phyloP scores from a whole-genome alignment of 2,329 filamentous ascomycete species.

The Fusarium goolgardi region DNA sequence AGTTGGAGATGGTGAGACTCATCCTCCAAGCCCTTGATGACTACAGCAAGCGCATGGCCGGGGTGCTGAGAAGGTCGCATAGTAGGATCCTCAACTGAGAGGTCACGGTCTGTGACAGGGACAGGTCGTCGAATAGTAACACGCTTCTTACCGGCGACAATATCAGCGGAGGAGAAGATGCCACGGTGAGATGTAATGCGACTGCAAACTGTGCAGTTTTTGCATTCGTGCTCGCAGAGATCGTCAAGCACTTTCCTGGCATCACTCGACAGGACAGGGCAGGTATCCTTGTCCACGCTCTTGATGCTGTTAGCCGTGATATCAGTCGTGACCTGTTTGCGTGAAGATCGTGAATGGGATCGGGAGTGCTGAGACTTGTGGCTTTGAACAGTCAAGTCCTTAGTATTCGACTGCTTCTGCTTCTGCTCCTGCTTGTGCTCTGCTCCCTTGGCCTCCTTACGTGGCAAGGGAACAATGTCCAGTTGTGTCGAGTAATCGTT shows the following conservation, averaged over 20 bases:
- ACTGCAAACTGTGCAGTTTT: slow-evolving; percentile 68
- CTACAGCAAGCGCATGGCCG: slow-evolving; percentile 78
- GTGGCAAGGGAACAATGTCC: slow-evolving; percentile 44
- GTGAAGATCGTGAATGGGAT: slow-evolving; percentile 45
- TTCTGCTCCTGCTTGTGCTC: slow-evolving; percentile 41
- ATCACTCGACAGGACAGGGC: slow-evolving; percentile 62
- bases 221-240: slow-evolving; percentile 65
- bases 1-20: slow-evolving; percentile 82
- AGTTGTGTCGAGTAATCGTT: slow-evolving; percentile 51
- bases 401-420: slow-evolving; percentile 36
- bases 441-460: slow-evolving; percentile 37
- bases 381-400: slow-evolving; percentile 42
- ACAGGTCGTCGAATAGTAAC: slow-evolving; percentile 73
- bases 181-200: slow-evolving; percentile 63
- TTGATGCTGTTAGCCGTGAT: slow-evolving; percentile 41
- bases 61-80: slow-evolving; percentile 77
- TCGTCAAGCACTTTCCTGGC: slow-evolving; percentile 65
- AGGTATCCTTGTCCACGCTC: slow-evolving; percentile 47
- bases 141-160: slow-evolving; percentile 64
- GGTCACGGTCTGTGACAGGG: slow-evolving; percentile 71
- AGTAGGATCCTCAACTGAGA: slow-evolving; percentile 63
- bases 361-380: slow-evolving; percentile 44
- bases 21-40: slow-evolving; percentile 84
- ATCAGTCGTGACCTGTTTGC: slow-evolving; percentile 45
- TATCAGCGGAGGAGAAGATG: slow-evolving; percentile 53